Base-by-base conservation (phyloP, 139 green algal genomes). In the Asterochloris erici region DNA sequence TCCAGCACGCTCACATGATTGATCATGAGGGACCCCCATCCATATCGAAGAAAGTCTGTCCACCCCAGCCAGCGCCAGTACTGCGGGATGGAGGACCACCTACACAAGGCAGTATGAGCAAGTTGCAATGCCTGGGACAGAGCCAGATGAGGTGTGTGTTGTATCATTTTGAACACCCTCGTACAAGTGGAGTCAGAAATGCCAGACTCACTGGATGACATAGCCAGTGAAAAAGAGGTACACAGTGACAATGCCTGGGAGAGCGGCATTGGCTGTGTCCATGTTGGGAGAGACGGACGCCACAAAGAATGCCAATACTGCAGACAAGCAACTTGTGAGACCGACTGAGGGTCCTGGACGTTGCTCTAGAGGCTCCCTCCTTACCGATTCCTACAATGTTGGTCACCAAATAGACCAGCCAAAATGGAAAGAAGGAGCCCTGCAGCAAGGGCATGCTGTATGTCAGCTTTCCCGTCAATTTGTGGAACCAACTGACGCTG, bases 221-320 rank as follows among this genome's bases (percentile, higher is more conserved):
- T 76, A 84, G 63, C 81, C 81, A 28, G 62, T 26, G 14, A 28
- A 68, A 64, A 84, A 84, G n/a, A 84, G 81, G 1, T 81, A 62
- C 13, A 27, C 60, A 15, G 81, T 84, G 73, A 77, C 61, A 14
- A 68, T 61, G 15, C 73, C 74, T 68, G 78, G 71, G 19, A 83
- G 81, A 6, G 73, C 82, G 0, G 91, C 90, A 82, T 97, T 97
- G n/a, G 94, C 93, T 0, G 94, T 88, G 64, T 96, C 94, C 90
- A 97, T 93, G 74, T 89, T 96, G 66, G 93, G 93, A 0, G 88
- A 90, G 10, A 97, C 62, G 4, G 93, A 90, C 24, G 91, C 93
- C 38, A 96, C 81, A 54, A 87, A 87, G 86, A 96, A 97, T 0
- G 90, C 93, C 74, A 95, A 87, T 47, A 92, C 89, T 92, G 82